A percentile compares a stretch with the other conserved stretches of the same genome.
Conservation (phyloP, 129 eudicot genomes). For the Arctium lappa region DNA sequence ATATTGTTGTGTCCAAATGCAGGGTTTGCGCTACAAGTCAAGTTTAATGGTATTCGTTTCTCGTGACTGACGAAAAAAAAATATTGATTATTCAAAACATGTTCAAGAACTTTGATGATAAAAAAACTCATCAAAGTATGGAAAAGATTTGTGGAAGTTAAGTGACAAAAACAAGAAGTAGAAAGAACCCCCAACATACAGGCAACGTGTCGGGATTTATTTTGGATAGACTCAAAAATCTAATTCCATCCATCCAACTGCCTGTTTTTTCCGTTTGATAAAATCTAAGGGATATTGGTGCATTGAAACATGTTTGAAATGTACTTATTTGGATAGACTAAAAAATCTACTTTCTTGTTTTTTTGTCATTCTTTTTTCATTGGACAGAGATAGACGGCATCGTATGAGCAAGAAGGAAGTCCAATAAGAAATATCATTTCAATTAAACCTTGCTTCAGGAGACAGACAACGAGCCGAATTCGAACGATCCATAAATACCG, state of each 20-base stretch:
- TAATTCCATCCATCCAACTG: not conserved
- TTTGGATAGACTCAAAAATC: not conserved
- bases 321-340: not conserved
- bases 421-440: not conserved
- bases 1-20: too few species aligned
- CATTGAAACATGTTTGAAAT: too few species aligned
- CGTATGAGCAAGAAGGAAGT: not conserved
- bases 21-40: not conserved
- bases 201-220: not conserved
- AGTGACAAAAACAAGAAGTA: too few species aligned
- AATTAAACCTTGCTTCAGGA: not conserved
- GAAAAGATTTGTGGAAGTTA: not conserved
- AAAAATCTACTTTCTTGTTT: not conserved
- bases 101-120: not conserved
- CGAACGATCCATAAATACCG: not conserved
- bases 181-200: not conserved
- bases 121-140: not conserved
- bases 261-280: not conserved
- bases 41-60: too few species aligned
- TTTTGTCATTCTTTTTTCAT: not conserved
- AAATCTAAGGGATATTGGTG: not conserved
- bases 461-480: not conserved
- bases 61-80: too few species aligned
- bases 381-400: not conserved
- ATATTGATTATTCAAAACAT: too few species aligned